A percentile compares a stretch with the other conserved stretches of the same genome.
phyloP scores from a whole-genome alignment of 331 rosid genomes.

The Quercus lobata region DNA sequence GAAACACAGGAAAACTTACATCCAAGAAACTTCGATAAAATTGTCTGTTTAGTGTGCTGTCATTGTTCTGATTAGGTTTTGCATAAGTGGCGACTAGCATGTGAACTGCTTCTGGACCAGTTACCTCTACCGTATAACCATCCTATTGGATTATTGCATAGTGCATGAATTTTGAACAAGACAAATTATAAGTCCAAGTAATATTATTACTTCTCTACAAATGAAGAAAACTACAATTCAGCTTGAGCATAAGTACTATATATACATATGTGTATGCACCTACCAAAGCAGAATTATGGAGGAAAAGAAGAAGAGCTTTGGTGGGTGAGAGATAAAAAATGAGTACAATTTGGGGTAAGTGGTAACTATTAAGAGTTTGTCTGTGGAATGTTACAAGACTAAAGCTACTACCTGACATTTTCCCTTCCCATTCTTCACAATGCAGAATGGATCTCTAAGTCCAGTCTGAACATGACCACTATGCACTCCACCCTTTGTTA shows the following conservation, averaged over 20 bases:
- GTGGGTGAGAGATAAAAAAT: not conserved
- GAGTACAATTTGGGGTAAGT: not conserved
- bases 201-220: not conserved
- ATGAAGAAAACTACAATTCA: not conserved
- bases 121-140: slow-evolving; percentile 68
- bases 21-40: slow-evolving; percentile 61
- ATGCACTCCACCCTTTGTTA: slow-evolving; percentile 63
- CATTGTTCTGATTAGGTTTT: slow-evolving; percentile 46
- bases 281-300: not conserved
- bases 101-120: slow-evolving; percentile 55
- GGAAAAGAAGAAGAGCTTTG: not conserved
- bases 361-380: not conserved
- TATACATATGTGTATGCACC: not conserved
- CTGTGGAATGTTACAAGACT: not conserved
- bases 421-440: slow-evolving; percentile 62
- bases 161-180: not conserved
- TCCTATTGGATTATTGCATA: slow-evolving; percentile 41
- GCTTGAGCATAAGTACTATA: not conserved
- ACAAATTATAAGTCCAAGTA: not conserved
- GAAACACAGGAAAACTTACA: slow-evolving; percentile 33
- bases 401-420: slow-evolving; percentile 59
- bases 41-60: slow-evolving; percentile 59
- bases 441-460: slow-evolving; percentile 74
- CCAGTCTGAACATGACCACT: slow-evolving; percentile 84
- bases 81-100: slow-evolving; percentile 90